These are phyloP conservation scores for Staphylotrichum tortipilum DNA, from an alignment of 495 filamentous ascomycete species.

Conservation along the genomic window DNA sequence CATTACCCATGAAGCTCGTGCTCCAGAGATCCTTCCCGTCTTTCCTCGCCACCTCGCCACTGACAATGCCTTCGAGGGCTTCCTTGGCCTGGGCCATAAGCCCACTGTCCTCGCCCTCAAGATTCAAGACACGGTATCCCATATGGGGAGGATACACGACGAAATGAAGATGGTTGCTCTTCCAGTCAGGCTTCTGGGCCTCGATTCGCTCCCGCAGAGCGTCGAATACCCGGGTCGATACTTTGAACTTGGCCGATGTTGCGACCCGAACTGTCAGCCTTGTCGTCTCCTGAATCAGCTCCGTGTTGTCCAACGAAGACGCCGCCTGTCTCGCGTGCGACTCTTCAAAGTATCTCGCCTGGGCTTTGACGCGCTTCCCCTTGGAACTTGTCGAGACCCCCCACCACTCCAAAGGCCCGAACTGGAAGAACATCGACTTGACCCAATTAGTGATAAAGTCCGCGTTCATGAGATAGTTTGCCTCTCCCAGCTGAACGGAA, in stretches of 20 bases:
- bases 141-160: slow-evolving; percentile 20
- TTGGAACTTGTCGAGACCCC: slow-evolving; percentile 7
- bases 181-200: slow-evolving; percentile 20
- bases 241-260: slow-evolving; percentile 30
- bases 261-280: slow-evolving; percentile 27
- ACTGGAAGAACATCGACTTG: slow-evolving; percentile 19
- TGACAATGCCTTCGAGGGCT: slow-evolving; percentile 24
- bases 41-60: slow-evolving; percentile 13
- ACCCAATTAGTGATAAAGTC: slow-evolving; percentile 10
- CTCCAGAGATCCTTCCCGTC: slow-evolving; percentile 22
- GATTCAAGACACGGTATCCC: slow-evolving; percentile 24
- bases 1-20: slow-evolving; percentile 13
- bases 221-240: slow-evolving; percentile 26
- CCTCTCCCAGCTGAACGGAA: slow-evolving; percentile 14
- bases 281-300: slow-evolving; percentile 14
- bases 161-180: slow-evolving; percentile 19
- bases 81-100: slow-evolving; percentile 31
- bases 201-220: slow-evolving; percentile 28
- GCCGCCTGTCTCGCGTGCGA: slow-evolving; percentile 26
- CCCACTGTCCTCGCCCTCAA: slow-evolving; percentile 33
- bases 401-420: slow-evolving; percentile 29
- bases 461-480: slow-evolving; percentile 12
- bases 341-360: slow-evolving; percentile 24
- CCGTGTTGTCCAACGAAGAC: slow-evolving; percentile 12
- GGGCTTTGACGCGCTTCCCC: slow-evolving; percentile 26